Percentiles rank a stretch among this genome's conserved stretches.
These are phyloP conservation scores for Alternaria tenuissima DNA, from an alignment of 2,329 filamentous ascomycete species.

Conservation along the genomic window DNA sequence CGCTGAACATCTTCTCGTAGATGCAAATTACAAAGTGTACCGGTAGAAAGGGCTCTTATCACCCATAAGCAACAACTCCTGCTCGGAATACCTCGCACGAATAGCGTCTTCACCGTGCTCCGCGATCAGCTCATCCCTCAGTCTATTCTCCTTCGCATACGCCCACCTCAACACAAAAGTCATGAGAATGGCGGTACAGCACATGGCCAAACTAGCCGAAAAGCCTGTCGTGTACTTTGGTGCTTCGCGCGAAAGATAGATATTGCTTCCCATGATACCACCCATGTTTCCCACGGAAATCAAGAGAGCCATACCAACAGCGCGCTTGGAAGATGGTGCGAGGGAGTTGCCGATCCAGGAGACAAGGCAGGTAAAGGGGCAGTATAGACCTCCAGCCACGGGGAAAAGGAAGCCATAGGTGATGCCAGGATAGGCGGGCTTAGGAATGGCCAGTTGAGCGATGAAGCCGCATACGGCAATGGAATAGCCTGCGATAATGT, in stretches of 20 bases:
- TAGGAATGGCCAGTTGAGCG: slow-evolving; percentile 59
- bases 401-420: slow-evolving; percentile 56
- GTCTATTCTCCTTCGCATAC: slow-evolving; percentile 50
- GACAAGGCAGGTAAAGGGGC: slow-evolving; percentile 48
- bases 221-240: slow-evolving; percentile 62
- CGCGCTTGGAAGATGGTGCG: slow-evolving; percentile 46
- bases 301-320: slow-evolving; percentile 61
- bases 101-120: slow-evolving; percentile 46
- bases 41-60: slow-evolving; percentile 55
- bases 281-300: slow-evolving; percentile 59
- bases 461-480: slow-evolving; percentile 64
- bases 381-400: slow-evolving; percentile 47
- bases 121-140: slow-evolving; percentile 34
- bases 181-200: slow-evolving; percentile 56
- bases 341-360: slow-evolving; percentile 49
- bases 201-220: slow-evolving; percentile 56
- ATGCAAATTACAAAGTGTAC: slow-evolving; percentile 39
- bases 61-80: slow-evolving; percentile 53
- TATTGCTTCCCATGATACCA: slow-evolving; percentile 56
- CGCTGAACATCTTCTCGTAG: neutral
- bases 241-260: slow-evolving; percentile 59
- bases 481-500: slow-evolving; percentile 60
- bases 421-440: slow-evolving; percentile 54
- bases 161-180: slow-evolving; percentile 54
- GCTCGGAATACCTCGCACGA: slow-evolving; percentile 49